phyloP scores from a whole-genome alignment of 2,329 filamentous ascomycete genomes.

The Epicoccum nigrum region DNA sequence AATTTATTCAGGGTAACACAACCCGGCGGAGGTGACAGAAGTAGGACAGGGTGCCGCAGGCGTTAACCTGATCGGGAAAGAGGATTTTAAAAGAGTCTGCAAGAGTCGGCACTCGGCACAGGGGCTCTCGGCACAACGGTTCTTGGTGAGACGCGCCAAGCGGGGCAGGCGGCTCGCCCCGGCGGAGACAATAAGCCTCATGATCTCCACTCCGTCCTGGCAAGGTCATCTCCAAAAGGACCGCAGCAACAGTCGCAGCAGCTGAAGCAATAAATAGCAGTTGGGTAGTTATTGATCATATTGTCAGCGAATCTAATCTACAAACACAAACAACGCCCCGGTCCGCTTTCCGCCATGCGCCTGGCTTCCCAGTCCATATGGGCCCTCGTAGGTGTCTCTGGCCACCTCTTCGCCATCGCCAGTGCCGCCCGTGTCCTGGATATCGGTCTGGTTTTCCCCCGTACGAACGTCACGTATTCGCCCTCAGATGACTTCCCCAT shows the following conservation, averaged over 20 bases:
- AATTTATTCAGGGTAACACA: background rate
- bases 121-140: background rate
- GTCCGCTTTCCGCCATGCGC: conserved; percentile 3
- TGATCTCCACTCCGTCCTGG: conserved; percentile 2
- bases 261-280: background rate
- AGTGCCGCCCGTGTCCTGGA: conserved; percentile 3
- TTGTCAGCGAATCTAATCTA: background rate
- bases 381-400: conserved; percentile 1
- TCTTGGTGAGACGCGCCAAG: conserved; percentile 1
- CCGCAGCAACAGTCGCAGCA: background rate
- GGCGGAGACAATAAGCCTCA: conserved; percentile 4
- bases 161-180: background rate
- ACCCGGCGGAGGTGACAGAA: background rate
- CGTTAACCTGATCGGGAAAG: background rate
- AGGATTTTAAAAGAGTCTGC: background rate
- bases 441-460: conserved; percentile 4
- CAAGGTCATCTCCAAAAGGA: conserved; percentile 6
- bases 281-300: background rate
- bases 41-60: background rate
- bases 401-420: background rate
- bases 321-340: conserved; percentile 1
- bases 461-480: conserved; percentile 1
- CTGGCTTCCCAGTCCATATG: conserved; percentile 5
- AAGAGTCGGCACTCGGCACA: background rate
- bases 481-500: background rate